Percentiles rank a stretch among this genome's conserved stretches.
phyloP scores from a whole-genome alignment of 805 yeast genomes.

The Debaryomyces maramus region DNA sequence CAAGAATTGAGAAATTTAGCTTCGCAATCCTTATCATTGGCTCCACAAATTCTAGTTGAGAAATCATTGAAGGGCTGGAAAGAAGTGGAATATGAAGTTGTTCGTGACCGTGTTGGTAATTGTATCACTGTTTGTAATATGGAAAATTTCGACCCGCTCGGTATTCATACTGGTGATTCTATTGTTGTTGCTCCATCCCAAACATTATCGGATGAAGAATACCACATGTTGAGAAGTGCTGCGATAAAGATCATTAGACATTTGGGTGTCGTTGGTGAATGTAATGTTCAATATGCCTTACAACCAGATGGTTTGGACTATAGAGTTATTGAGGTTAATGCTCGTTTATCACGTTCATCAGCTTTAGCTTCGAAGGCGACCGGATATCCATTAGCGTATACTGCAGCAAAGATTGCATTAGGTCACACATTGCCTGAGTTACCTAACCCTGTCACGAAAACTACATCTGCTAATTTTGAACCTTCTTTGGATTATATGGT shows the following conservation, averaged over 20 bases:
- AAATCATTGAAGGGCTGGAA: constrained; percentile 98
- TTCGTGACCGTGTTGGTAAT: constrained; percentile 92
- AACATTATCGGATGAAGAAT: constrained; percentile 94
- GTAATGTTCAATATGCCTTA: constrained; percentile 95
- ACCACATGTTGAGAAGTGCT: constrained; percentile 96
- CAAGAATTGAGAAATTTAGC: constrained; percentile 84
- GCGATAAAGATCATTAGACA: constrained; percentile 97
- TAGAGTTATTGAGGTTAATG: constrained; percentile 96
- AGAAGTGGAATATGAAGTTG: constrained; percentile 98
- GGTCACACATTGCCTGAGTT: constrained; percentile 94
- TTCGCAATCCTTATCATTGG: constrained; percentile 81
- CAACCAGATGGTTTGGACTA: constrained; percentile 95
- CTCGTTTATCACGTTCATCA: constrained; percentile 94
- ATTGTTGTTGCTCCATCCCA: constrained; percentile 99
- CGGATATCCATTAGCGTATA: constrained; percentile 97
- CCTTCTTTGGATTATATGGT: constrained; percentile 97
- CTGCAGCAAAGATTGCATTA: constrained; percentile 95
- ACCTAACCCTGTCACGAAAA: constrained; percentile 94
- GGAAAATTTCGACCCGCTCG: constrained; percentile 98
- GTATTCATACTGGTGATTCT: constrained; percentile 98
- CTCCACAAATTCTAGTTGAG: constrained; percentile 96
- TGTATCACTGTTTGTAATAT: constrained; percentile 98
- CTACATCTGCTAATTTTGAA: constrained; percentile 95
- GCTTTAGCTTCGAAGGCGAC: constrained; percentile 99
- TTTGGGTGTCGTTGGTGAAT: constrained; percentile 98